These are phyloP conservation scores for Triticum aestivum DNA, from an alignment of 176 grass and related monocot genomes.

Conservation along the genomic window IWGSC_CS_RefSeq_v2.1 NC_057803.1:502263854-502264353, in stretches of 20 bases:
- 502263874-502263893: slow-evolving; percentile 53
- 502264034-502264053: slow-evolving; percentile 67
- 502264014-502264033: slow-evolving; percentile 58
- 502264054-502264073: slow-evolving; percentile 79
- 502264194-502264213: slow-evolving; percentile 75
- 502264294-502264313: not conserved
- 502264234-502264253: not conserved
- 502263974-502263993: not conserved
- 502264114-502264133: slow-evolving; percentile 25
- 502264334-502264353: slow-evolving; percentile 29
- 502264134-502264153: slow-evolving; percentile 63
- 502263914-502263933: slow-evolving; percentile 63
- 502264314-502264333: slow-evolving; percentile 46
- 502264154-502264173: slow-evolving; percentile 58
- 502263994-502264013: slow-evolving; percentile 33
- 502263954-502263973: slow-evolving; percentile 12
- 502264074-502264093: slow-evolving; percentile 57
- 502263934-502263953: slow-evolving; percentile 53
- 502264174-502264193: slow-evolving; percentile 72
- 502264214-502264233: slow-evolving; percentile 13
- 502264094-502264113: slow-evolving; percentile 50
- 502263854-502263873: slow-evolving; percentile 43
- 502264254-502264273: not conserved
- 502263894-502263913: slow-evolving; percentile 46
- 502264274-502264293: not conserved